Conservation (phyloP, 176 grass and related monocot genomes). For the Eleusine indica region DNA sequence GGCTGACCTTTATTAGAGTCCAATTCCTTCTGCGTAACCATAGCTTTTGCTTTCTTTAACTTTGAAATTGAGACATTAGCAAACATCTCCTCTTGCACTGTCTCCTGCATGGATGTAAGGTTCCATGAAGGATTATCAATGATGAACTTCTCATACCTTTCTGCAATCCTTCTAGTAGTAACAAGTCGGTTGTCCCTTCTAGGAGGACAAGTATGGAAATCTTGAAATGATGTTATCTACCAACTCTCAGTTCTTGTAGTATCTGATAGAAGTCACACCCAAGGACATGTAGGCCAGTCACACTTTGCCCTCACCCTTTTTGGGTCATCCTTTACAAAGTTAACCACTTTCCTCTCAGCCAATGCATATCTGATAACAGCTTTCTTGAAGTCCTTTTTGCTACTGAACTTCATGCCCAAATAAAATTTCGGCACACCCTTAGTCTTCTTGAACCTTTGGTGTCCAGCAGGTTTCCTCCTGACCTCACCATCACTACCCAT, state of each 20-base stretch:
- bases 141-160: background rate
- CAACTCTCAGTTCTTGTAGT: background rate
- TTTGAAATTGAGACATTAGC: too few species aligned
- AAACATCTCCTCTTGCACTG: too few species aligned
- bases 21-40: too few species aligned
- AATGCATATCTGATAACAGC: background rate
- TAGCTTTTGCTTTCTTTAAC: too few species aligned
- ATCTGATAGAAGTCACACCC: background rate
- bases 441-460: background rate
- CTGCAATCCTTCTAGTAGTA: background rate
- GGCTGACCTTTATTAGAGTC: too few species aligned
- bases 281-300: background rate
- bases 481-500: background rate
- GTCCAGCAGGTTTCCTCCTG: background rate
- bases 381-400: background rate
- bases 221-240: background rate
- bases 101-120: background rate
- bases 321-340: slow-evolving; percentile 10
- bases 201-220: background rate
- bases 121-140: background rate
- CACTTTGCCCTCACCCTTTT: background rate
- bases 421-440: background rate
- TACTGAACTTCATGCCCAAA: slow-evolving; percentile 13
- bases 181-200: background rate
- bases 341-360: background rate